Evolutionary conservation across 805 yeast genomes (phyloP), one percentile per base, ranked within the genome.

Genomic region (Maudiozyma barnettii): DNA sequence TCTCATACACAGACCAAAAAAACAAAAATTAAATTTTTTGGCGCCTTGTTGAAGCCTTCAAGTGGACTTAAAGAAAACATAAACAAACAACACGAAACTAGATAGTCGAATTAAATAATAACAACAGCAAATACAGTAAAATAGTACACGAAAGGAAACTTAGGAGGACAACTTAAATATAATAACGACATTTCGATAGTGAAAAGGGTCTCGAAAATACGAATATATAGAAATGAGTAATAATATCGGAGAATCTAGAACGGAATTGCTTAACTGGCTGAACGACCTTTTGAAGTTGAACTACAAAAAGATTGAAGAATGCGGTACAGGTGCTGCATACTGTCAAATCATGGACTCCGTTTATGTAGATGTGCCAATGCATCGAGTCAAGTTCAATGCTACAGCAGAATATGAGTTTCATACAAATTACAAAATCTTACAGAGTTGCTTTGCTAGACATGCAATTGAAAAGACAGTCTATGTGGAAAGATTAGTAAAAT

Each of bases 311-410:
- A 83, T 93, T 1, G 99, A 93, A 61, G 90, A 90, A 65, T 82
- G 96, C 61, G 99, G 99, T 16, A 78, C 84, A 2, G 99, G 99
- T 2, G 96, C 96, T 1, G 91, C 88, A 1, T 91, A 87, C 63
- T 89, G 97, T 65, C 96, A 90, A 68, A 75, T 93, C 37, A 73
- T 91, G 71, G 97, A 93, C 64, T 78, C 89, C 7, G 80, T 93
- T 18, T 85, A 73, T 57, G 81, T 83, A 9, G 96, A 88, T 55
- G 74, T 93, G 18, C 93, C 96, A 1, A 77, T 91, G 82, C 59
- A 69, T 43, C 78, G 82, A 55, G 95, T 91, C 46, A 82, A 78
- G 57, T 88, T 82, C 61, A 77, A 80, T 49, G 81, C 84, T 10
- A 70, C 73, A 14, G 72, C 77, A 13, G 95, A 87, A 52, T 86